phyloP scores from a whole-genome alignment of 169 alveolate genomes.

The Eimeria necatrix region DNA sequence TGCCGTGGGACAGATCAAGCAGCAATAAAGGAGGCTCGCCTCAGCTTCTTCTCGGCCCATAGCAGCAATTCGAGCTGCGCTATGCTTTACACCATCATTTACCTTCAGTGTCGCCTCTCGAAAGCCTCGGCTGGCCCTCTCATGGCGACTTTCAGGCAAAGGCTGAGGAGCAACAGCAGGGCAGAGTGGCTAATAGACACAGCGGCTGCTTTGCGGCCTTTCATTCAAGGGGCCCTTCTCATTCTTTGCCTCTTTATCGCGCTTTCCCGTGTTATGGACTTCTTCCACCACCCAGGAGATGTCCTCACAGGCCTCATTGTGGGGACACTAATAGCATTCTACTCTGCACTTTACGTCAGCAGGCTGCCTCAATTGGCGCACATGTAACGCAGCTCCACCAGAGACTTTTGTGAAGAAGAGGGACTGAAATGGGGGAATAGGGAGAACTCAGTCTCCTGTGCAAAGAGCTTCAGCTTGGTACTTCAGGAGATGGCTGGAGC shows the following conservation, averaged over 20 bases:
- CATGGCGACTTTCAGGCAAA: background rate
- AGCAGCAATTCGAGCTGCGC: conserved; percentile 73
- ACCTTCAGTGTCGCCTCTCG: conserved; percentile 76
- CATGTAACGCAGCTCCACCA: background rate
- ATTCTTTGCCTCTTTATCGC: conserved; percentile 58
- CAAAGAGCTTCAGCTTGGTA: too few relatives aligned
- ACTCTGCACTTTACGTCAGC: conserved; percentile 64
- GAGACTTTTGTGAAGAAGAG: too few relatives aligned
- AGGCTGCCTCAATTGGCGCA: conserved; percentile 15
- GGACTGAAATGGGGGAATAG: too few relatives aligned
- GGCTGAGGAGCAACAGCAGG: background rate
- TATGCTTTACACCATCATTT: conserved; percentile 64
- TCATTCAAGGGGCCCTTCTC: conserved; percentile 51
- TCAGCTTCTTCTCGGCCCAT: conserved; percentile 76
- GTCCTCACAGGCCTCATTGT: conserved; percentile 69
- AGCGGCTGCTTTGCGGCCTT: conserved; percentile 64
- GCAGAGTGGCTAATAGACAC: conserved; percentile 30
- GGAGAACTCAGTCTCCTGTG: too few relatives aligned
- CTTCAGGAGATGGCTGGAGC: too few relatives aligned
- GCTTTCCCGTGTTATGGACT: conserved; percentile 75
- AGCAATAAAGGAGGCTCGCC: conserved; percentile 78
- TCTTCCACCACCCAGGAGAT: conserved; percentile 73
- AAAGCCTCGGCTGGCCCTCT: conserved; percentile 9
- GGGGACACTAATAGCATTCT: conserved; percentile 40
- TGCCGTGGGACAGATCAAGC: conserved; percentile 67